phyloP scores from a whole-genome alignment of 2,329 filamentous ascomycete species.

The Tolypocladium album region DNA sequence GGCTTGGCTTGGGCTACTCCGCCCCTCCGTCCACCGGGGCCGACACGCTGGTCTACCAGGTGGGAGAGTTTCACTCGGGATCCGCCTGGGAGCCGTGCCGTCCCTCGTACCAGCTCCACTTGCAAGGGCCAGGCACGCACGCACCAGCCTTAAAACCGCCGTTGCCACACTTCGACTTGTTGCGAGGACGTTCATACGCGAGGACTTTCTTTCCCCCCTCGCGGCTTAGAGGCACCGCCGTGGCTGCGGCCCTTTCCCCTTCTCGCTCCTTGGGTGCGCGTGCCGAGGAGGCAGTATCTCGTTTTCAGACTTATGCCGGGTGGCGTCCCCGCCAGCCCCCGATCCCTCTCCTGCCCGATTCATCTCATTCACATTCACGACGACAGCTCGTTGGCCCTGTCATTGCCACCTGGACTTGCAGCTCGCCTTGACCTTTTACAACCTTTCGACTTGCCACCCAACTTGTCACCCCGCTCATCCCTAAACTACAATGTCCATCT shows the following conservation, averaged over 20 bases:
- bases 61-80: background rate
- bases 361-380: background rate
- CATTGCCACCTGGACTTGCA: background rate
- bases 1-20: background rate
- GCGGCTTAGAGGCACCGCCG: background rate
- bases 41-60: background rate
- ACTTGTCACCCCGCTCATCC: background rate
- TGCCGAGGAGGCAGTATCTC: background rate
- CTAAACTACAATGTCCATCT: slow-evolving; percentile 42
- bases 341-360: background rate
- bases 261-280: background rate
- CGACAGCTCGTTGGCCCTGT: background rate
- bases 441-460: background rate
- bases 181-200: background rate
- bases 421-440: background rate
- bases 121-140: background rate
- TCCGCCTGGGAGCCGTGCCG: background rate
- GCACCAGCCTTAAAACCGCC: background rate
- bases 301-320: background rate
- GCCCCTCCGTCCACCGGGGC: background rate
- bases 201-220: background rate
- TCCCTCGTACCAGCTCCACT: slow-evolving; percentile 2
- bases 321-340: background rate
- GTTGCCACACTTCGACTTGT: background rate
- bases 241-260: background rate